Base-by-base conservation (phyloP, 208 protist genomes). In the Phytomonas sp. region DNA sequence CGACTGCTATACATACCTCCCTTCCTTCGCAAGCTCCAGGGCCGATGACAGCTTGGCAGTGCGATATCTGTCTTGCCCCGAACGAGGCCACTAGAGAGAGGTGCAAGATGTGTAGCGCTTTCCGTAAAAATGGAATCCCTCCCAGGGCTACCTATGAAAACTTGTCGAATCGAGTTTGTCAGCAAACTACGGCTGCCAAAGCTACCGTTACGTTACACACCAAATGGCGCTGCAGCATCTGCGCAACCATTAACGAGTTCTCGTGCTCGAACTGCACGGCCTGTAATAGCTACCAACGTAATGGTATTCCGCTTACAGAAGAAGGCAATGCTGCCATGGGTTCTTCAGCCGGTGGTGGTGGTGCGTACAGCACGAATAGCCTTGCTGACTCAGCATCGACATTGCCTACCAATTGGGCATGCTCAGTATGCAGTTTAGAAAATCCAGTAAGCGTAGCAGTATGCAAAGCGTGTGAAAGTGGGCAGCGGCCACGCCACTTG, bases 341-440 rank as follows among this genome's bases (percentile, higher is more conserved):
- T 4, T 49, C 40, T 4, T 19, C 40, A 2, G 3, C 37, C 64
- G 36, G 12, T 52, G 40, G 49, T 36, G 26, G 64, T 36, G 26
- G 37, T 42, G 59, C 4, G 37, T 14, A 60, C 64, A 30, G 30
- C 56, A 66, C 40, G 23, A 29, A 29, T 14, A 63, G 56, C 61
- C 42, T 66, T 30, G 37, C 66, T 2, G 59, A 61, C 66, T 23
- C 31, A 11, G 37, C 69, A 6, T 52, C 66, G 30, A 19, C 74
- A 23, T 64, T 42, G 68, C 64, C 76, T 14, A 80, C 75, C 26
- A 62, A 71, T 52, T 94, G 89, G 86, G 66, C 65, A 32, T 94
- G 89, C 77, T 84, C 86, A 4, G 86, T 91, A 19, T 94, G 89
- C 68, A 94, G 86, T 16, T 78, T 92, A 26, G 82, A 94, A 63